These are phyloP conservation scores for Metarhizium album DNA, from an alignment of 2,329 filamentous ascomycete genomes.

Conservation along the genomic window DNA sequence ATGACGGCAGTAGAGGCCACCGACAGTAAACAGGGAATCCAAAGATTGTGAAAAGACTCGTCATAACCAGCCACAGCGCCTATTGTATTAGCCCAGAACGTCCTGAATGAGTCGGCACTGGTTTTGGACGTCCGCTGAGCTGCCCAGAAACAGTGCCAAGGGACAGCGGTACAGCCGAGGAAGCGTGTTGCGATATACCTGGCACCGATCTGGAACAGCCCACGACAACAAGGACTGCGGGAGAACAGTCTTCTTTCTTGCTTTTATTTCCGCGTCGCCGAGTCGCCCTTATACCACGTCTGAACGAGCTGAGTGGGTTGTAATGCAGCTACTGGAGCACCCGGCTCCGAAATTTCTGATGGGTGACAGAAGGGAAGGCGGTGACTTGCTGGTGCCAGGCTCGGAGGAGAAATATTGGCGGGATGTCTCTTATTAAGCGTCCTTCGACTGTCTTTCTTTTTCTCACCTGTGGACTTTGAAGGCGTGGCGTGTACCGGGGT, in stretches of 20 bases:
- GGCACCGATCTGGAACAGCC: neutral
- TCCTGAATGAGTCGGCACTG: neutral
- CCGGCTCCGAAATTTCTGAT: neutral
- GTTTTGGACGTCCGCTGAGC: neutral
- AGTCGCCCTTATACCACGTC: neutral
- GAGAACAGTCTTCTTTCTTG: neutral
- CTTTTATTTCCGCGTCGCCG: neutral
- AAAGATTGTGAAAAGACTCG: neutral
- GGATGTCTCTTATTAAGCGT: conserved; percentile 6
- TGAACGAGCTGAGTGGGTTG: neutral
- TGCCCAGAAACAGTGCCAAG: neutral
- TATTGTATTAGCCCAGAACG: neutral
- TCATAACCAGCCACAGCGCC: neutral
- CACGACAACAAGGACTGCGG: neutral
- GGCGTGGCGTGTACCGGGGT: conserved; percentile 6
- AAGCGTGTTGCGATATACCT: neutral
- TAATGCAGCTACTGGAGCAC: neutral
- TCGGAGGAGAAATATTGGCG: neutral
- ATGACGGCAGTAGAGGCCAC: neutral
- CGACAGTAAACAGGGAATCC: neutral
- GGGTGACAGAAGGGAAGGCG: neutral
- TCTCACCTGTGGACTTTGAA: conserved; percentile 2
- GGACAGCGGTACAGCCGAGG: neutral
- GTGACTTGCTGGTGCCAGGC: neutral
- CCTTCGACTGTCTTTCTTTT: conserved; percentile 4